These are phyloP conservation scores for Cornus kousa DNA, from an alignment of 148 eudicot genomes.

Conservation along the genomic window DNA sequence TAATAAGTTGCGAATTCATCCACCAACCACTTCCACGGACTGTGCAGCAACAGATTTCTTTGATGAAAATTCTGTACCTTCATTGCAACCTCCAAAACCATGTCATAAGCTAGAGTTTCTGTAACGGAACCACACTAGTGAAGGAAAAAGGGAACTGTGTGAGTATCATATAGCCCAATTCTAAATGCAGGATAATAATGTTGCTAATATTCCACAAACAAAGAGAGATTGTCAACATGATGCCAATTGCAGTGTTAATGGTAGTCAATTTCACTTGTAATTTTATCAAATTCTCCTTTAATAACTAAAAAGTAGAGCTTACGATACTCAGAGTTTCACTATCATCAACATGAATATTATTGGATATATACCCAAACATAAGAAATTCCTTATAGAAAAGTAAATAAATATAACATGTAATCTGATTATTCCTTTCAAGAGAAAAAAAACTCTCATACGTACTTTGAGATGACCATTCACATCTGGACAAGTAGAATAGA, in stretches of 20 bases:
- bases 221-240: neutral
- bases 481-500: constrained; percentile 60
- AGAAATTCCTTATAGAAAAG: neutral
- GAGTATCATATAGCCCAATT: neutral
- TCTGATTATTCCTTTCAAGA: neutral
- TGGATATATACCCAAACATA: neutral
- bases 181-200: neutral
- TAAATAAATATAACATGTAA: neutral
- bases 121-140: constrained; percentile 76
- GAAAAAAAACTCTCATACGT: neutral
- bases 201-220: neutral
- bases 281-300: neutral
- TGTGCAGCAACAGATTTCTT: constrained; percentile 67
- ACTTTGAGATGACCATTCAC: constrained; percentile 61
- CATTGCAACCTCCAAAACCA: constrained; percentile 86
- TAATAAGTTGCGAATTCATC: constrained; percentile 76
- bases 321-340: neutral
- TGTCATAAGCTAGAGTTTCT: constrained; percentile 86
- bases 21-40: constrained; percentile 84
- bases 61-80: constrained; percentile 79
- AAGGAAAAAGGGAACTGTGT: neutral
- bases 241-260: neutral
- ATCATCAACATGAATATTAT: neutral
- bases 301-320: neutral
- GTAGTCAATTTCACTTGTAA: neutral